Evolutionary conservation across 495 filamentous ascomycete species (phyloP), one percentile per base, ranked within the genome.

Genomic region (Penicillium flavigenum): DNA sequence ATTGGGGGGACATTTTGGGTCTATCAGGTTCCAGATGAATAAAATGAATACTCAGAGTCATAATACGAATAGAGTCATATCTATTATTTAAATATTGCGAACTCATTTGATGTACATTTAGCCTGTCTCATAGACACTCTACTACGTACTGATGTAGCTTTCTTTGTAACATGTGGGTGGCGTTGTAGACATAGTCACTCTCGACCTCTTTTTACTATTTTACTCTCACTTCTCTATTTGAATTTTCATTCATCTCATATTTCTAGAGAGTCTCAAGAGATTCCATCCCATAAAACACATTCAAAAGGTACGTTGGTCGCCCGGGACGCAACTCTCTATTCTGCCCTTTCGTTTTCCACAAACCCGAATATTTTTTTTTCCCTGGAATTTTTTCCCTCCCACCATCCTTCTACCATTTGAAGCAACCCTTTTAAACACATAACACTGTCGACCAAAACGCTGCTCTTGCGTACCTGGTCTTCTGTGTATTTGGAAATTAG

Each of bases 391-490:
- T 56, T 59, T 48, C 46, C 47, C 49, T 41, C 51, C 43, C 41
- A 47, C 54, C 45, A 55, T 22, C 39, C 48, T 12, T 53, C 57
- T 45, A 45, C 54, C 49, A 31, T 38, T 49, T 58, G n/a, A 39
- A 31, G 20, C 32, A 58, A 17, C 36, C 36, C 27, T 38, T 47
- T 54, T 19, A 46, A 47, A 50, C 47, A 41, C 19, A 51, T 34
- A 51, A 41, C 51, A 46, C 46, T 57, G 47, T 55, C 47, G 59
- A 64, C 61, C 66, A 63, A 52, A 59, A 59, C 64, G 66, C 62
- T 60, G 56, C 60, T 57, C 67, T 60, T 66, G 66, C 66, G 61
- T 64, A 56, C 34, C 46, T 57, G 64, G 59, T 67, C 48, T 43
- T 67, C 61, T 59, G 62, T 61, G 59, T 56, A 57, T 47, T 55